Base-by-base conservation (phyloP, 352 stramenopile genomes). In the Phytophthora chlamydospora region DNA sequence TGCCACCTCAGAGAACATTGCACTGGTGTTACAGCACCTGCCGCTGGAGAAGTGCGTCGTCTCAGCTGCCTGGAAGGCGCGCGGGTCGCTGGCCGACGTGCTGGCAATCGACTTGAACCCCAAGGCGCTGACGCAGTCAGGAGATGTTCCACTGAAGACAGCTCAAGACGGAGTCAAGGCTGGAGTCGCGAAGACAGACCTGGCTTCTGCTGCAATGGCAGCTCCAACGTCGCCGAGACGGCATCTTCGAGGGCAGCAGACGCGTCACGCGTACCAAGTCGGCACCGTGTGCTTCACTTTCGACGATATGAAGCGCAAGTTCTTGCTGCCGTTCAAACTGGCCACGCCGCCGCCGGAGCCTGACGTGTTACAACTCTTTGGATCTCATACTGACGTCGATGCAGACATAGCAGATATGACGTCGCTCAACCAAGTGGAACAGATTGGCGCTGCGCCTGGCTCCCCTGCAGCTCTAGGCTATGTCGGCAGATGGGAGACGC, bases 271-370 rank as follows among this genome's bases (percentile, higher is more conserved):
- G 44, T 92, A 78, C 52, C 68, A 66, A 16, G 62, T 89, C 24
- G 83, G 79, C 1, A 51, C 70, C 3, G 76, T 92, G 7, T 76
- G 64, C 45, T 73, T 88, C 52, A 80, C 79, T 19, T 92, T 92
- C 40, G 73, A 90, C 40, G 83, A 90, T 38, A 88, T 92, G 65
- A 90, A 90, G 68, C 75, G 67, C 17, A 75, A 80, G 40, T 92
- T 85, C 24, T 34, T 92, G 36, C 58, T 88, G 27, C 83, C 83
- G 0, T 92, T 90, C 44, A 89, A 88, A 41, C 54, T 85, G 13
- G 71, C 73, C 1, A 60, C 40, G 4, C 33, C 41, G 32, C 53
- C 65, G 11, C 46, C 69, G 6, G 57, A 82, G 31, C 47, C 49
- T n/a, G 76, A 89, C 50, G 68, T 86, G 5, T 62, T 86, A n/a